Evolutionary conservation across 371 early-diverging fungal species (phyloP), one percentile per base, ranked within the genome.

Genomic region (Actinomucor elegans): DNA sequence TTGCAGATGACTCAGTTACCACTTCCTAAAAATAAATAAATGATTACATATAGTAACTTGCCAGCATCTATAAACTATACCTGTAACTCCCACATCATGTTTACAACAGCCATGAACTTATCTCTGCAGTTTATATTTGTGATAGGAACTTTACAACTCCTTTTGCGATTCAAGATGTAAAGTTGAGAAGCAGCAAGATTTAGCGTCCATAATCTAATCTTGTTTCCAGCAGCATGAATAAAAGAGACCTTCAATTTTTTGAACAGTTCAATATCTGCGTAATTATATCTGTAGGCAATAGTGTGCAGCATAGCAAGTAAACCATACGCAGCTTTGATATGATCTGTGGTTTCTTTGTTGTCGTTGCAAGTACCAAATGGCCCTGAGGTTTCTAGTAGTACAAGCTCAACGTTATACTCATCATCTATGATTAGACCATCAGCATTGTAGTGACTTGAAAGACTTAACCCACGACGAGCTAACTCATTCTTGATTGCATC

Each of bases 311-410:
- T 55, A 31, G 61, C 29, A 18, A 60, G 35, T 33, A 60, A 46
- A 18, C 54, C 46, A 35, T 60, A 60, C 23, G 50, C 61, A 60
- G 61, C 50, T 47, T 60, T 55, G 34, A 60, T 55, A 35, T 55
- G 55, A 50, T 50, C 50, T 46, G 54, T 54, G 14, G 51, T 60
- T 28, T 55, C 55, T 24, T 60, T 60, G 49, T 49, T 45, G 55
- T 50, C 24, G 37, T 60, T 60, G 49, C 44, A 35, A 21, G 38
- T 50, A 34, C 37, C 47, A 33, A 60, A 55, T 27, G 38, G 48
- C 31, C 49, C 61, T 50, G 55, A 55, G 38, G 55, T 55, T 55
- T 60, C 61, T 26, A 60, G 36, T 10, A 60, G 54, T 37, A 47
- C 55, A 34, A 60, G 49, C 50, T 55, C 55, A 6, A 60, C 55